Base-by-base conservation (phyloP, 371 early-diverging fungal species). In the Mucor racemosus region DNA sequence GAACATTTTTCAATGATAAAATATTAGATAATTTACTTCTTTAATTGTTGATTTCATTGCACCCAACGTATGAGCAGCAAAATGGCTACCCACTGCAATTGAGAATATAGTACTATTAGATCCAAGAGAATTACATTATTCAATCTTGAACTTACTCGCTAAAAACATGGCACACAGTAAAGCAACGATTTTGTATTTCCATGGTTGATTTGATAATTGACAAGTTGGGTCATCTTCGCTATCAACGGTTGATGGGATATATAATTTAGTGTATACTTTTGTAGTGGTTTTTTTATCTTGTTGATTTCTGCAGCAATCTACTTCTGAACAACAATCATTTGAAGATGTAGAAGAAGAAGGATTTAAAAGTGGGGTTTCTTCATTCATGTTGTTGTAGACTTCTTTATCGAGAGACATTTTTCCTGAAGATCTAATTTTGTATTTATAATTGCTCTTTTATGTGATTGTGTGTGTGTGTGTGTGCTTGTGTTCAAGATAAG, bases 31-130 rank as follows among this genome's bases (percentile, higher is more conserved):
- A 9, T 60, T 55, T 82, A 88, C 91, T 77, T 86, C 76, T 71
- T 91, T 91, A 46, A 91, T 76, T 3, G 78, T 88, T 11, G 82
- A 79, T 71, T 91, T 91, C 77, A 91, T 76, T 21, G 90, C 89
- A 6, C 90, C 88, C 34, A 91, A 70, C 14, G 91, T 90, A 71
- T 90, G 90, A 41, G 90, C 90, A 33, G 91, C 87, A 73, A 89
- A 91, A 76, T 91, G 91, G 58, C 87, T 88, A 42, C 91, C 91
- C 57, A 90, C 90, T 91, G 69, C 26, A 26, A 26, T 26, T 26
- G 26, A 26, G 26, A 26, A 26, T 26, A 26, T 26, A 26, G 26
- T 3, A 26, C 26, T 26, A 26, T 26, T 26, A 26, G 26, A 26
- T 26, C 26, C 26, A 26, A 26, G 26, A 26, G 3, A 26, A 26